Evolutionary conservation across 495 filamentous ascomycete species (phyloP), one percentile per base, ranked within the genome.

Genomic region (Neurospora sp.): DNA sequence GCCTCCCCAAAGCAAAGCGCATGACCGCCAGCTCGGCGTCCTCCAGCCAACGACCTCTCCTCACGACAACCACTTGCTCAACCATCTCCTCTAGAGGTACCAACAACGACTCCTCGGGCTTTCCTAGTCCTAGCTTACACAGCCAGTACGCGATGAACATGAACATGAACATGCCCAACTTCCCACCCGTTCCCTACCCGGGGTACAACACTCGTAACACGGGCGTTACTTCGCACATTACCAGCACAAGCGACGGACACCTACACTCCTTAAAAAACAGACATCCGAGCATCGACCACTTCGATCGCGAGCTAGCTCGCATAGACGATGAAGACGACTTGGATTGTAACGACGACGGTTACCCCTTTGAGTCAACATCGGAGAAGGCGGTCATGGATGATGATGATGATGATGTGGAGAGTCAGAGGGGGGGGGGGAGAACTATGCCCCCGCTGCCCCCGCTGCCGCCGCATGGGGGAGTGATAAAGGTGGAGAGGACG

Each of bases 251-350:
- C 27, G 53, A 61, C 6, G 22, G 48, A 12, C 22, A 7, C 3
- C 22, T 31, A 31, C 27, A 3, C 27, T 31, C 27, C 27, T 3
- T 31, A 31, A 31, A 31, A 31, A 61, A 61, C 27, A 16, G 14
- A 9, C 53, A 61, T 61, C 37, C 20, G 3, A 53, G 69, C 35
- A 39, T 38, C 3, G 71, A 73, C 46, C 20, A 75, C 35, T 12
- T 73, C 1, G 75, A 75, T 40, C 40, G 40, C 37, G 71, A 73
- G 20, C 74, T 75, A 3, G 73, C 75, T 1, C 0, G 71, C 2
- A 76, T 75, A 27, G 75, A 76, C 1, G 66, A 71, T 9, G 71
- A 48, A n/a, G 46, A 37, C 3, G 70, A 46, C 3, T 9, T 68
- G 3, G 74, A 73, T 6, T 35, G 3, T 16, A n/a, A 53, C n/a